Percentiles rank a stretch among this genome's conserved stretches.
These are phyloP conservation scores for Penicillium cosmopolitanum DNA, from an alignment of 495 filamentous ascomycete genomes.

Conservation along the genomic window DNA sequence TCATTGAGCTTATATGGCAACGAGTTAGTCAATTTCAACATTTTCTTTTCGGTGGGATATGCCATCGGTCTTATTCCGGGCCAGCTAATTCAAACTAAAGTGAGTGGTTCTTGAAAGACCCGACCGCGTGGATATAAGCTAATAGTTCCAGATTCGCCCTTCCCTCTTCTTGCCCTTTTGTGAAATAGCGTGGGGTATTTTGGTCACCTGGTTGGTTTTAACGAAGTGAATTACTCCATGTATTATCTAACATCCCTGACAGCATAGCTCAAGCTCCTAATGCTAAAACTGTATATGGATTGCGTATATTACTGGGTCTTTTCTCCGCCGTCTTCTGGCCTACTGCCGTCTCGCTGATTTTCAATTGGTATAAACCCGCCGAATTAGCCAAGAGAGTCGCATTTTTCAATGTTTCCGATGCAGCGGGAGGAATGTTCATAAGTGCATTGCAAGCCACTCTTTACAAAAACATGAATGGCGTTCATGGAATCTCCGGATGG, in stretches of 20 bases:
- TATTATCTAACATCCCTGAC: not conserved
- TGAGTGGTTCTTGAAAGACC: not conserved
- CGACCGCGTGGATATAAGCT: not conserved
- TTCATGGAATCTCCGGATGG: slow-evolving; percentile 20
- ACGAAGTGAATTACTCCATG: not conserved
- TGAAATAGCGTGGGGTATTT: slow-evolving; percentile 12
- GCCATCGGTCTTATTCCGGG: slow-evolving; percentile 10
- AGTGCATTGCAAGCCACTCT: slow-evolving; percentile 21
- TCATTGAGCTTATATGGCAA: slow-evolving; percentile 9
- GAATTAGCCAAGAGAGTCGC: slow-evolving; percentile 23
- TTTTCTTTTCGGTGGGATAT: slow-evolving; percentile 10
- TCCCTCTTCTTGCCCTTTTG: slow-evolving; percentile 9
- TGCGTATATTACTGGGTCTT: slow-evolving; percentile 22
- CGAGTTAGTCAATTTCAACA: slow-evolving; percentile 13
- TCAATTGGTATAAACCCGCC: slow-evolving; percentile 26
- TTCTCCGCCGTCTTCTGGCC: slow-evolving; percentile 27
- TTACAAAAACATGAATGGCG: slow-evolving; percentile 24
- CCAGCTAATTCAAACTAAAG: slow-evolving; percentile 13
- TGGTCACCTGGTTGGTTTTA: slow-evolving; percentile 8
- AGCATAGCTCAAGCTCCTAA: slow-evolving; percentile 17
- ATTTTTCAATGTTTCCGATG: slow-evolving; percentile 22
- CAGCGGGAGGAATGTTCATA: slow-evolving; percentile 24
- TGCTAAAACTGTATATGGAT: slow-evolving; percentile 19
- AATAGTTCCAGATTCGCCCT: slow-evolving; percentile 5
- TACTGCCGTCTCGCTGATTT: slow-evolving; percentile 19